Conservation (phyloP, 108 stramenopile species). For the Fistulifera solaris region DNA sequence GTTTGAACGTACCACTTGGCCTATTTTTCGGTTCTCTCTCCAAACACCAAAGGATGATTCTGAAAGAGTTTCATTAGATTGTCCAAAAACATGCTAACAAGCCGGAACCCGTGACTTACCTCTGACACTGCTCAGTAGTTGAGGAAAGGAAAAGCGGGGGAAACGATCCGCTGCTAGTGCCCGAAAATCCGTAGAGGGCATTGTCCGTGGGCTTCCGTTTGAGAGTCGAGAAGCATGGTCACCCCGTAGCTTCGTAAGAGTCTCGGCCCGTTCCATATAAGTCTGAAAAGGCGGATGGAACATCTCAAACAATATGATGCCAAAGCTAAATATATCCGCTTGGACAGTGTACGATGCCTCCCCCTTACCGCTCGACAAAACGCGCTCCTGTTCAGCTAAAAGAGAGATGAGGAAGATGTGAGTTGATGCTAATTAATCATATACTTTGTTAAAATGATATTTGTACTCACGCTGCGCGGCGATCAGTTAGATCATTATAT, state of each 20-base stretch:
- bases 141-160: conserved; percentile 24
- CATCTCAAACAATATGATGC: conserved; percentile 72
- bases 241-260: conserved; percentile 37
- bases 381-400: conserved; percentile 2
- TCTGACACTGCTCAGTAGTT: no score
- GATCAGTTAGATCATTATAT: no score
- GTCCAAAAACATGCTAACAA: no score
- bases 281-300: conserved; percentile 58
- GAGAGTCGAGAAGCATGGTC: conserved; percentile 15
- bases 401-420: no score
- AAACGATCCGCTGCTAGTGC: conserved; percentile 31
- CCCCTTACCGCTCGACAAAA: background rate
- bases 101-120: no score
- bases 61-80: background rate
- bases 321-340: conserved; percentile 76
- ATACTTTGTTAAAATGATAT: no score
- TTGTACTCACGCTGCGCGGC: no score
- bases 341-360: conserved; percentile 44
- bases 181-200: conserved; percentile 7
- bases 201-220: background rate
- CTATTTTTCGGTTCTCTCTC: conserved; percentile 46
- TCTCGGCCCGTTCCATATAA: conserved; percentile 52
- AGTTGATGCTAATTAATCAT: no score
- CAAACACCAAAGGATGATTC: conserved; percentile 70
- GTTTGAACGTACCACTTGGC: conserved; percentile 39